These are phyloP conservation scores for Miscanthus sacchariflorus DNA, from an alignment of 202 grass and related monocot species.

Conservation along the genomic window DNA sequence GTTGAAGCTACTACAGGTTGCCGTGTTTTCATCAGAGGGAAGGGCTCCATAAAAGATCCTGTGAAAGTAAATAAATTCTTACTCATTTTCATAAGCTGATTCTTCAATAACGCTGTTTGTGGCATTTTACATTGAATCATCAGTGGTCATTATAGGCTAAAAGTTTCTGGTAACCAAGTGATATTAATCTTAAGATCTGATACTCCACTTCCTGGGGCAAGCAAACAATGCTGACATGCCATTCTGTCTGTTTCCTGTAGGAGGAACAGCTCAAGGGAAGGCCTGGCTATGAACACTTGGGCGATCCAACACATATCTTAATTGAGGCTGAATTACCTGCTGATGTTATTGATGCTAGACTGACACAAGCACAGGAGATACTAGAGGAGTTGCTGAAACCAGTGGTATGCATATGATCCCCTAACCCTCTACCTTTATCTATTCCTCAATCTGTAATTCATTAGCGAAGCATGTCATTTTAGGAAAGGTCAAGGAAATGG, in stretches of 20 bases:
- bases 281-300: slow-evolving; percentile 89
- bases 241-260: slow-evolving; percentile 54
- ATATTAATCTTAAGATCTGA: background rate
- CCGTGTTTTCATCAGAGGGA: slow-evolving; percentile 87
- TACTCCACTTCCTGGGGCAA: background rate
- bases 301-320: slow-evolving; percentile 81
- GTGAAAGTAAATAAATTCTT: slow-evolving; percentile 60
- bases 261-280: slow-evolving; percentile 70
- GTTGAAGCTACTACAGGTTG: slow-evolving; percentile 86
- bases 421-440: background rate
- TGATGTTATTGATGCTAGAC: slow-evolving; percentile 72
- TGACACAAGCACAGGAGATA: slow-evolving; percentile 85
- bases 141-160: slow-evolving; percentile 11
- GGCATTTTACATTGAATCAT: slow-evolving; percentile 22
- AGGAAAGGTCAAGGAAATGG: slow-evolving; percentile 20
- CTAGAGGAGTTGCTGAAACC: slow-evolving; percentile 86
- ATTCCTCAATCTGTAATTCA: slow-evolving; percentile 30
- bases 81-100: background rate
- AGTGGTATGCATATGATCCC: slow-evolving; percentile 55
- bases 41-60: slow-evolving; percentile 86
- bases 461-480: slow-evolving; percentile 22
- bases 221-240: slow-evolving; percentile 10
- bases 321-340: slow-evolving; percentile 90
- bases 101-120: slow-evolving; percentile 23
- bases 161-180: background rate